Conservation (phyloP, 139 green algal genomes). For the Auxenochlorella pyrenoidosa region DNA sequence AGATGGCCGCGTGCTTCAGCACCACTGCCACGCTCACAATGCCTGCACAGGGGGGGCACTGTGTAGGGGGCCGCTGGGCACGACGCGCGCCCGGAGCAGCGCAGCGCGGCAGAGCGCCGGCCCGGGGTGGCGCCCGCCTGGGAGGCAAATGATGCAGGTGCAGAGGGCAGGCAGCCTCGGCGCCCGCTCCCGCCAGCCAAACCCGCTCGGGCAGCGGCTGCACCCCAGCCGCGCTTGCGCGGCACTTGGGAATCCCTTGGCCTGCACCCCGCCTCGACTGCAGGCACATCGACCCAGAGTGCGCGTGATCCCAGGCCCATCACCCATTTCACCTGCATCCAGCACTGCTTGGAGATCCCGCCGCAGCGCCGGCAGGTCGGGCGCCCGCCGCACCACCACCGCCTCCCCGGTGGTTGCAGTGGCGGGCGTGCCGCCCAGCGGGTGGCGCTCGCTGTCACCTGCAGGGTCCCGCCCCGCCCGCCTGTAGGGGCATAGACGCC, state of each 20-base stretch:
- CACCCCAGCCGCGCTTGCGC: too few species aligned
- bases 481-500: neutral
- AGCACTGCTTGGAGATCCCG: conserved; percentile 63
- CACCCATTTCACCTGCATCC: conserved; percentile 8
- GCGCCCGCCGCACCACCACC: conserved; percentile 68
- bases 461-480: conserved; percentile 22
- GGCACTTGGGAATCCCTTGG: too few species aligned
- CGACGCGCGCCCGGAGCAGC: neutral
- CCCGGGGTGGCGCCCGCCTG: too few species aligned
- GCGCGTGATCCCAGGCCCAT: too few species aligned
- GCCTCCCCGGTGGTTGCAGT: conserved; percentile 80
- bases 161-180: neutral
- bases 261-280: too few species aligned
- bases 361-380: conserved; percentile 69
- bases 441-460: conserved; percentile 17
- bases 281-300: neutral
- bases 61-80: neutral
- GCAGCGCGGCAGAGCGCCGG: neutral
- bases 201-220: too few species aligned
- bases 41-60: conserved; percentile 71
- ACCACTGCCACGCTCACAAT: conserved; percentile 91
- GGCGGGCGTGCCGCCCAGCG: conserved; percentile 44
- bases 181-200: neutral
- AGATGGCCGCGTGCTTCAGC: conserved; percentile 94
- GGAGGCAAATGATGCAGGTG: neutral